Conservation (phyloP, 805 yeast species). For the Kodamaea nitidulidarum region DNA sequence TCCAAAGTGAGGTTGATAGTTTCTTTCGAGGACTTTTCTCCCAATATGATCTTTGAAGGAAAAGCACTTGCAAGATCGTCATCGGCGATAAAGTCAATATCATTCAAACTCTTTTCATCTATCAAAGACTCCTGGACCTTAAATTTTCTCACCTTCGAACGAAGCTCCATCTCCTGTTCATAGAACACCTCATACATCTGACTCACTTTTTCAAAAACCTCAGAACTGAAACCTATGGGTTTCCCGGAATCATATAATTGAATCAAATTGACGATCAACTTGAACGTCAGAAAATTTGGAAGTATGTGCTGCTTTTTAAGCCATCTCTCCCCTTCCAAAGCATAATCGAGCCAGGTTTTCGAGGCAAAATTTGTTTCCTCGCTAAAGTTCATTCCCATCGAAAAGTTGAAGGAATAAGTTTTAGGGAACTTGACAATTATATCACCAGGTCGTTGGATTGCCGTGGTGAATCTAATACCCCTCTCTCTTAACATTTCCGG, state of each 20-base stretch:
- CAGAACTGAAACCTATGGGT: slow-evolving; percentile 30
- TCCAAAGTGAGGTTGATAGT: slow-evolving; percentile 28
- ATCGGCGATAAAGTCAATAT: slow-evolving; percentile 48
- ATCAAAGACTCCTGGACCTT: slow-evolving; percentile 28
- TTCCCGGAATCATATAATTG: slow-evolving; percentile 35
- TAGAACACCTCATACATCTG: slow-evolving; percentile 31
- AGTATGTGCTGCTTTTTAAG: slow-evolving; percentile 41
- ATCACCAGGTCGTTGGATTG: slow-evolving; percentile 61
- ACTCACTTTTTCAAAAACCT: slow-evolving; percentile 29
- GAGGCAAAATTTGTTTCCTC: slow-evolving; percentile 60
- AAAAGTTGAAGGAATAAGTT: slow-evolving; percentile 46
- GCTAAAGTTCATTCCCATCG: slow-evolving; percentile 53
- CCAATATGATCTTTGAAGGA: slow-evolving; percentile 50
- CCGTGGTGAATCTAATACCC: slow-evolving; percentile 46
- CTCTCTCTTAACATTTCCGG: slow-evolving; percentile 45
- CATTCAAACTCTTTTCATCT: slow-evolving; percentile 29
- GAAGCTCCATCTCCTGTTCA: slow-evolving; percentile 39
- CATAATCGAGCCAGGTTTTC: slow-evolving; percentile 49
- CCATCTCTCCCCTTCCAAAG: slow-evolving; percentile 51
- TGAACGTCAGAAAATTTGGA: slow-evolving; percentile 51
- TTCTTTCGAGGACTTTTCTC: slow-evolving; percentile 25
- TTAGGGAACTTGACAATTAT: slow-evolving; percentile 55
- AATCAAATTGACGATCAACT: slow-evolving; percentile 45
- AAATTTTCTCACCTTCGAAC: slow-evolving; percentile 34
- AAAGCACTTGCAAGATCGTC: slow-evolving; percentile 46